These are phyloP conservation scores for Backusella tuberculispora DNA, from an alignment of 192 early-diverging fungal species.

Conservation along the genomic window DNA sequence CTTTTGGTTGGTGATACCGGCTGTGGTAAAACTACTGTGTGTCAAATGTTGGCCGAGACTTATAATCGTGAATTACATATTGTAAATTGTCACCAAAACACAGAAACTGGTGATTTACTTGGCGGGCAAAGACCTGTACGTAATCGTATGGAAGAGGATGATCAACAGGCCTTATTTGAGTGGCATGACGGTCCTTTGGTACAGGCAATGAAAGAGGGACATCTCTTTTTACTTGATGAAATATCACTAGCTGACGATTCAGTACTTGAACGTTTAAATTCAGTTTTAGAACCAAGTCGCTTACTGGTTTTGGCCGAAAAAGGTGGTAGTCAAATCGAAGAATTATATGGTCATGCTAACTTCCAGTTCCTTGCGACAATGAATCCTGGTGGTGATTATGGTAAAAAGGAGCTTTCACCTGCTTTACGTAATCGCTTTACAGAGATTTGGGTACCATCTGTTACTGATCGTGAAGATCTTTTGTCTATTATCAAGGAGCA, in stretches of 20 bases:
- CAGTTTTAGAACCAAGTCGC: constrained; percentile 87
- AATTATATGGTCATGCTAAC: constrained; percentile 63
- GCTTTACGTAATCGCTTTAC: constrained; percentile 98
- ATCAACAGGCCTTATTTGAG: constrained; percentile 74
- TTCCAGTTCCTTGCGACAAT: constrained; percentile 98
- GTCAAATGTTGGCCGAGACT: constrained; percentile 85
- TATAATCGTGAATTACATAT: constrained; percentile 70
- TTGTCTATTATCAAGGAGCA: constrained; percentile 64
- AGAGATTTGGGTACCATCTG: constrained; percentile 95
- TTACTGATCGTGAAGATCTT: constrained; percentile 79
- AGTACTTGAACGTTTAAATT: constrained; percentile 95
- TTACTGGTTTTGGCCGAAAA: constrained; percentile 91
- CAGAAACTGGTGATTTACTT: constrained; percentile 92
- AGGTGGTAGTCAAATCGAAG: constrained; percentile 72
- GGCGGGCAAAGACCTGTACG: constrained; percentile 93
- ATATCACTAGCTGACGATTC: constrained; percentile 98
- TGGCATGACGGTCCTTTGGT: constrained; percentile 98
- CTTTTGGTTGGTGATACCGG: constrained; percentile 97
- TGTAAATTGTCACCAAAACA: constrained; percentile 97
- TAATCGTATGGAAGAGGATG: constrained; percentile 60
- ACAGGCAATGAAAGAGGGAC: constrained; percentile 83
- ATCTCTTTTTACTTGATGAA: constrained; percentile 95
- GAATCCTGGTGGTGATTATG: constrained; percentile 99
- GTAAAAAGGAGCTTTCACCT: constrained; percentile 97
- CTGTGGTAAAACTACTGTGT: constrained; percentile 98